phyloP scores from a whole-genome alignment of 1,139 yeast genomes.

The Blastobotrys illinoisensis region DNA sequence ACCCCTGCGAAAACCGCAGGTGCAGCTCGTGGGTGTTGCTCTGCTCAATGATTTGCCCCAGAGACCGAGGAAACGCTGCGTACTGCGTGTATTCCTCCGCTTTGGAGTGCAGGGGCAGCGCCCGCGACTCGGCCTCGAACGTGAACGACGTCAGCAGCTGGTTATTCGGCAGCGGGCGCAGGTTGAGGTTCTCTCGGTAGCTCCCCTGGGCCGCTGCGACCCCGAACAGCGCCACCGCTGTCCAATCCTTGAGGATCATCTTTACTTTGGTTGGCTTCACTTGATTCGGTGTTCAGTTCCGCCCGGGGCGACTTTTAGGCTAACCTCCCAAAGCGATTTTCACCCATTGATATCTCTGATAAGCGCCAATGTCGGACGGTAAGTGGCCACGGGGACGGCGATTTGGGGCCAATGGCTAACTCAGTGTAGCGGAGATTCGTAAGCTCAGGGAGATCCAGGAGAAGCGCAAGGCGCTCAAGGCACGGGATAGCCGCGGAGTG shows the following conservation, averaged over 20 bases:
- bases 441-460: conserved; percentile 5
- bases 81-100: conserved; percentile 35
- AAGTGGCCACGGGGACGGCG: not conserved
- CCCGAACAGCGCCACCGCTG: not conserved
- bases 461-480: not conserved
- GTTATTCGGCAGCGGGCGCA: conserved; percentile 69
- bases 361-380: not conserved
- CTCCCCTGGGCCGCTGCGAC: conserved; percentile 4
- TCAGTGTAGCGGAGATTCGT: not conserved
- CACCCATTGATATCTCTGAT: not conserved
- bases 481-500: not conserved
- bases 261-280: too few species aligned
- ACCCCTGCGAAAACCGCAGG: conserved; percentile 84
- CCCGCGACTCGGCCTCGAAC: conserved; percentile 53
- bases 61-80: conserved; percentile 69
- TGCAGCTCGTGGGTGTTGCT: conserved; percentile 73
- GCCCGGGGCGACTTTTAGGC: not conserved
- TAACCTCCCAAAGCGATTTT: not conserved
- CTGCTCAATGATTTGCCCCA: conserved; percentile 69
- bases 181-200: conserved; percentile 53
- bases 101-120: too few species aligned
- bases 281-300: not conserved
- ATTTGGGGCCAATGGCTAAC: not conserved
- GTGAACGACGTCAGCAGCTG: conserved; percentile 61
- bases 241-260: not conserved